Conservation (phyloP, 2,329 filamentous ascomycete species). For the Metarhizium sp. region DNA sequence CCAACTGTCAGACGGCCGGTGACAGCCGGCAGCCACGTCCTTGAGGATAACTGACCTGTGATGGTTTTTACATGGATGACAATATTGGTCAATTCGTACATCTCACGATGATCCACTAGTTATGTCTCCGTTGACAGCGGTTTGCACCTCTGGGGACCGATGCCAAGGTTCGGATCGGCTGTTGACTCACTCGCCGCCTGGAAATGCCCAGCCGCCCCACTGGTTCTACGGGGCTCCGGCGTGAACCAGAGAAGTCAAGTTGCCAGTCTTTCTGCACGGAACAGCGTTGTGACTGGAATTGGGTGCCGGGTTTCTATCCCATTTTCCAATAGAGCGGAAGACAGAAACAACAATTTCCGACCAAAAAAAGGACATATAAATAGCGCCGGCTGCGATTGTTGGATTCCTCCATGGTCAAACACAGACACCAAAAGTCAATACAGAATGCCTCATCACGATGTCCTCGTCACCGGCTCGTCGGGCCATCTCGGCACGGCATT, state of each 20-base stretch:
- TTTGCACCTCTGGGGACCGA: not conserved
- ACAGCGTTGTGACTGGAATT: too few relatives aligned
- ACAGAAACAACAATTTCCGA: too few relatives aligned
- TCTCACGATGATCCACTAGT: not conserved
- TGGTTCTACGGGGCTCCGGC: not conserved
- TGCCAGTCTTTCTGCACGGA: too few relatives aligned
- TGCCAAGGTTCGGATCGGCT: not conserved
- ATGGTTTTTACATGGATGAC: too few relatives aligned
- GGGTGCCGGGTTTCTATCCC: too few relatives aligned
- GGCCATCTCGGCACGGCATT: conserved; percentile 37
- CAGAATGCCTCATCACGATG: conserved; percentile 14
- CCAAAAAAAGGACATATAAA: too few relatives aligned
- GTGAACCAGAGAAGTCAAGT: too few relatives aligned
- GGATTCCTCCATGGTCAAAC: too few relatives aligned
- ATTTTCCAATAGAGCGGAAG: too few relatives aligned
- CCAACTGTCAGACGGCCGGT: not conserved
- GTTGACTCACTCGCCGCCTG: not conserved
- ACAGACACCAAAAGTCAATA: not conserved
- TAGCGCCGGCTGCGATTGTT: too few relatives aligned
- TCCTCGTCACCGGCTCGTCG: conserved; percentile 37
- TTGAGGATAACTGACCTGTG: too few relatives aligned
- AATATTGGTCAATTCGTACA: not conserved
- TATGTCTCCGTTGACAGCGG: not conserved
- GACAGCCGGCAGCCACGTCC: not conserved
- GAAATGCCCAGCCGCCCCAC: not conserved